Base-by-base conservation (phyloP, 2,329 filamentous ascomycete species). In the Colletotrichum trifolii region DNA sequence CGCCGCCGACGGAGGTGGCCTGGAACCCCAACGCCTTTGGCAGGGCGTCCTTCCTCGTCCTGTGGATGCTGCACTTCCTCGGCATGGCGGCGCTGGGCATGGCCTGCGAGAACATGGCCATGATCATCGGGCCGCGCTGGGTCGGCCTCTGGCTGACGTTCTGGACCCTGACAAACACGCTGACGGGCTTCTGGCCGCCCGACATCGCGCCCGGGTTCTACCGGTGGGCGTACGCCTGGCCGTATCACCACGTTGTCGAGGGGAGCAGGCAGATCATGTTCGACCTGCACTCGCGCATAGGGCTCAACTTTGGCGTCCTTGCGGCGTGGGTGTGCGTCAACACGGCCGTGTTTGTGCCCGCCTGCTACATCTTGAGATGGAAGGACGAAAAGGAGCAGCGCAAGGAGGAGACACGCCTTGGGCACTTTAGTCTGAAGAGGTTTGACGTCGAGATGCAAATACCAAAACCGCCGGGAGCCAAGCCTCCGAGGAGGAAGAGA, bases 71-170 rank as follows among this genome's bases (percentile, higher is more conserved):
- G n/a, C 48, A 63, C 38, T 63, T 58, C 13, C 38, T 63, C 4
- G 60, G 60, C 9, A 63, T 63, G 60, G 60, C 60, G 3, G 60
- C 60, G 6, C 40, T 63, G 8, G 60, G 60, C 8, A 52, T 63
- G 54, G 54, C 60, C 5, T 63, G 60, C 54, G 60, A 63, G 11
- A 63, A 63, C 35, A 63, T 58, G 60, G 60, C 60, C 17, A 63
- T 63, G 60, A 2, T 63, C 17, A 35, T 63, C 10, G 60, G 60
- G 2, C 36, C 53, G 3, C 46, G 60, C n/a, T 63, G 60, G 60
- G 60, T 63, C 13, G 60, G 60, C 7, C 42, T 63, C 6, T 63
- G 60, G 47, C 40, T 63, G 25, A 63, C 47, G 2, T 58, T 63
- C 12, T 63, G 60, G 60, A 49, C 53, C 8, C 60, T 63, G 10